Evolutionary conservation across 225 moss, liverwort and hornwort species (phyloP), one percentile per base, ranked within the genome.

Genomic region (Bryum argenteum): DNA sequence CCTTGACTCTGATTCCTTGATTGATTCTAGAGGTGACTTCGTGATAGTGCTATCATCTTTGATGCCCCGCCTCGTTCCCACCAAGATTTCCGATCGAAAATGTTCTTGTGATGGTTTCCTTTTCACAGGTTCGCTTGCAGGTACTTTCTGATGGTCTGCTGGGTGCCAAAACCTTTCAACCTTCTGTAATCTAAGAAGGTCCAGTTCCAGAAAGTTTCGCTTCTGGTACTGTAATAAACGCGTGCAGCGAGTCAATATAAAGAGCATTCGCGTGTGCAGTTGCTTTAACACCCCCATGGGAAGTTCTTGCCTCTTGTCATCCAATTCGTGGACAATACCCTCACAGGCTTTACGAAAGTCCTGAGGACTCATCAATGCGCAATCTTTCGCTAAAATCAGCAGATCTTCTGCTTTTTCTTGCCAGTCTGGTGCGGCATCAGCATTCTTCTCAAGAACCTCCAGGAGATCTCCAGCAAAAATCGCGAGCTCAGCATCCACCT

Each of bases 241-340:
- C 56, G 94, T 98, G 76, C 98, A 98, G 61, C 98, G 91, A 55
- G 98, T 98, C 69, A 98, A 81, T 79, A 94, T 90, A 76, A 98
- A 98, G 37, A 98, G 94, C 89, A 98, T 92, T 58, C 94, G 83
- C 21, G 94, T 98, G 68, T 98, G 98, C 9, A 92, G 84, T 84
- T 90, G 92, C 77, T 98, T 98, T 28, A 98, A 66, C 54, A 90
- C 80, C 77, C 98, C 98, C 85, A 98, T 92, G 54, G 91, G 52
- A 11, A 98, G 87, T 67, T 91, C 83, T 89, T 94, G 98, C 72
- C 98, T 95, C 77, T 92, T 98, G 56, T 98, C 98, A 75, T 98
- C 98, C 68, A 98, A 87, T 28, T 94, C 92, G 74, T 94, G 94
- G 21, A 98, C 98, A 71, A 91, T 91, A 54, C 85, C 82, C 78